These are phyloP conservation scores for Eucalyptus grandis DNA, from an alignment of 345 rosid genomes.

Conservation along the genomic window DNA sequence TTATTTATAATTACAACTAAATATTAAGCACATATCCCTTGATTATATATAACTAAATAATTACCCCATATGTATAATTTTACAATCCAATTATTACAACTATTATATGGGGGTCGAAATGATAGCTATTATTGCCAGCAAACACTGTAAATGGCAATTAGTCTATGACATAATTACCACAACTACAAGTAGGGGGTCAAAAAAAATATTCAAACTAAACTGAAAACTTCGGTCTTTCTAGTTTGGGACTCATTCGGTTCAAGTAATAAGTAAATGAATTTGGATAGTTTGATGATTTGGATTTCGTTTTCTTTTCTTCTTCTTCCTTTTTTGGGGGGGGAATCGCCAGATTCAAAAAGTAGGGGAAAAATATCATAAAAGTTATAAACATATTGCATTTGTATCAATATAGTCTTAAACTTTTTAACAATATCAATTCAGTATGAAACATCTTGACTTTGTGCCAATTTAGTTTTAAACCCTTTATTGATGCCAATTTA, in stretches of 20 bases:
- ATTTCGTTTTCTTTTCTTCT: too few relatives aligned
- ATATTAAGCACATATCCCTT: too few relatives aligned
- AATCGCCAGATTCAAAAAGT: accelerated
- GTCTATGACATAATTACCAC: too few relatives aligned
- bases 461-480: accelerated
- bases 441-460: accelerated
- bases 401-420: accelerated
- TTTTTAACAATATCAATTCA: accelerated
- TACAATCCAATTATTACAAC: accelerated
- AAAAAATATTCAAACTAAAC: too few relatives aligned
- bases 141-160: accelerated
- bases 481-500: too few relatives aligned
- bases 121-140: too few relatives aligned
- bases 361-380: accelerated
- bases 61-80: too few relatives aligned
- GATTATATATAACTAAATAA: too few relatives aligned
- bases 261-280: too few relatives aligned
- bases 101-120: accelerated
- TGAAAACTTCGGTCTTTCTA: accelerated
- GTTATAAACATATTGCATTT: accelerated
- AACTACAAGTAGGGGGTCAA: too few relatives aligned
- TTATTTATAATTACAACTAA: not conserved
- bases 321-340: accelerated
- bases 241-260: too few relatives aligned
- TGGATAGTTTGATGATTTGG: too few relatives aligned